Base-by-base conservation (phyloP, 140 eudicot species). In the Erigeron philadelphicus region DNA sequence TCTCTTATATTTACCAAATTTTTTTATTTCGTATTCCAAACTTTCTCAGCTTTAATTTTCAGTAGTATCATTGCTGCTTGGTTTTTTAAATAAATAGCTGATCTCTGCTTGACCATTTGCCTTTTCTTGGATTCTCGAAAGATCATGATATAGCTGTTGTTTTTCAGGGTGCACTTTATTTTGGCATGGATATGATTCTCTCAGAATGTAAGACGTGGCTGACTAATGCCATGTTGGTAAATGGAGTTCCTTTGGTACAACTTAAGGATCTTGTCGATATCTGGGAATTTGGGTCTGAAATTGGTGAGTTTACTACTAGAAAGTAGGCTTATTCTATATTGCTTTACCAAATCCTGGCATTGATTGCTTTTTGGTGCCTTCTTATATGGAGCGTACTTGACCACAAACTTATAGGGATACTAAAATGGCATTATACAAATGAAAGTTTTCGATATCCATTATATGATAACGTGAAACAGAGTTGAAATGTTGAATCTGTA, bases 121-220 rank as follows among this genome's bases (percentile, higher is more conserved):
- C 8, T 63, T 17, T 11, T 17, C 47, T 61, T 61, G 25, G 43
- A 61, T 61, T 48, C 15, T 50, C 16, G 18, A 35, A 59, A 72
- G 68, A 48, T 42, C 11, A 47, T 40, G 68, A 47, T 52, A n/a
- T 21, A 11, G 60, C 21, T 59, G 5, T 49, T 69, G 41, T 67
- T 68, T 66, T n/a, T 46, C 81, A 86, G 98, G 88, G 88, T 75
- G 89, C 96, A 31, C 78, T 92, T 13, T 92, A 82, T 81, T 92
- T 92, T 81, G 96, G 96, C 19, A 82, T 88, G 74, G 98, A 88
- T 53, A 76, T 7, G 52, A 81, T 84, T 77, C 82, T 86, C 66
- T 72, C 74, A 56, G 73, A 79, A 38, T 92, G 95, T 64, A 83
- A 78, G 71, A 62, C 17, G 48, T 88, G 98, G 98, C 67, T 92